Conservation (phyloP, 495 filamentous ascomycete genomes). For the Aspergillus sclerotiicarbonarius region DNA sequence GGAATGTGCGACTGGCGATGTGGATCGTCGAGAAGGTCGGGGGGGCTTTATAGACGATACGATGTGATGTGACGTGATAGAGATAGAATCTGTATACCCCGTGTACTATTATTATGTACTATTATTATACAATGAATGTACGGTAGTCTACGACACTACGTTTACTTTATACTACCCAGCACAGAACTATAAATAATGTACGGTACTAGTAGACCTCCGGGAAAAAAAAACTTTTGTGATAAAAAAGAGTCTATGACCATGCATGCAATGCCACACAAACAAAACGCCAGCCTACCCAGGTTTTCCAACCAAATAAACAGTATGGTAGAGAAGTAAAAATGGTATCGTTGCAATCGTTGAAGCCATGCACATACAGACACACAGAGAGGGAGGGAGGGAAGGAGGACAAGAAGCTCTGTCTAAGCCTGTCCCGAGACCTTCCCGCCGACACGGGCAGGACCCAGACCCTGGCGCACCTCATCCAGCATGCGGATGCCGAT, state of each 20-base stretch:
- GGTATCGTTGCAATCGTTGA: slow-evolving; percentile 22
- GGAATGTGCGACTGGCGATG: slow-evolving; percentile 86
- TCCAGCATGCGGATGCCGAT: slow-evolving; percentile 86
- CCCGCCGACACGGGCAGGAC: slow-evolving; percentile 56
- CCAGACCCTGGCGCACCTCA: slow-evolving; percentile 78
- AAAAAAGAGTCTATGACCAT: slow-evolving; percentile 13
- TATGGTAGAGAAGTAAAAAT: slow-evolving; percentile 9
- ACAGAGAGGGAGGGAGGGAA: no score
- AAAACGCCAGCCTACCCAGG: background rate
- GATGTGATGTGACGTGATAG: slow-evolving; percentile 12
- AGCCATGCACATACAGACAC: background rate
- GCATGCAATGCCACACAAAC: background rate
- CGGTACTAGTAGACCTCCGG: background rate
- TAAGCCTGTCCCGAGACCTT: slow-evolving; percentile 32
- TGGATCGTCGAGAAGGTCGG: slow-evolving; percentile 78
- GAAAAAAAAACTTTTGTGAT: slow-evolving; percentile 10
- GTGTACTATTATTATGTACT: background rate
- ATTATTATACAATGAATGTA: background rate
- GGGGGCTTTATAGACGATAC: slow-evolving; percentile 56
- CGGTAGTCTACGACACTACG: background rate
- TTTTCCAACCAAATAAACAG: slow-evolving; percentile 1
- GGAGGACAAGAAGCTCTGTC: slow-evolving; percentile 8
- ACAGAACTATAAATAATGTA: background rate
- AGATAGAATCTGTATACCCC: slow-evolving; percentile 13
- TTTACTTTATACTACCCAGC: no score